phyloP scores from a whole-genome alignment of 2,329 filamentous ascomycete species.

The Metarhizium anisopliae region DNA sequence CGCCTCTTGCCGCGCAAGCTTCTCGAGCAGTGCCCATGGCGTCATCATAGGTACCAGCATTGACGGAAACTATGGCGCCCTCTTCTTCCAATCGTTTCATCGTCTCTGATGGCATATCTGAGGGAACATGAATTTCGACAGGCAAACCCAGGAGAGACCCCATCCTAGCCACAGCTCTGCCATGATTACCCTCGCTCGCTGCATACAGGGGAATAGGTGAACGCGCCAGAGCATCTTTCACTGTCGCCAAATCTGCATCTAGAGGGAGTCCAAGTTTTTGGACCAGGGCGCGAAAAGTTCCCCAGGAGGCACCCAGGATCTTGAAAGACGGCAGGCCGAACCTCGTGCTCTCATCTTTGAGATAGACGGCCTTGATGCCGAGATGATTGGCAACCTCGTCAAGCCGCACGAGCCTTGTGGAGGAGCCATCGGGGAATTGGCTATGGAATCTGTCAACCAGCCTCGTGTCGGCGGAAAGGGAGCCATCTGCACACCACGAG shows the following conservation, averaged over 20 bases:
- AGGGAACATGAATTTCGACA: conserved; percentile 54
- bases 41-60: conserved; percentile 55
- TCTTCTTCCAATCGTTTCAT: conserved; percentile 48
- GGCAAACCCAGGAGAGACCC: conserved; percentile 46
- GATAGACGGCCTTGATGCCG: conserved; percentile 45
- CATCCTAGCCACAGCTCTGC: conserved; percentile 63
- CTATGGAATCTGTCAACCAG: conserved; percentile 9
- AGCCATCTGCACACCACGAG: conserved; percentile 5
- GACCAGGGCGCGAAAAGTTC: conserved; percentile 48
- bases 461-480: not conserved
- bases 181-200: conserved; percentile 70
- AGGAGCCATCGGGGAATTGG: conserved; percentile 28
- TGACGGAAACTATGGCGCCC: conserved; percentile 48
- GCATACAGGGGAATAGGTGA: conserved; percentile 41
- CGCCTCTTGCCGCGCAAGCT: conserved; percentile 29
- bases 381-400: conserved; percentile 46
- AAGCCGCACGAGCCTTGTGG: conserved; percentile 44
- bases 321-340: conserved; percentile 69
- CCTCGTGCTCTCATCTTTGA: conserved; percentile 64
- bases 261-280: conserved; percentile 32
- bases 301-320: conserved; percentile 73
- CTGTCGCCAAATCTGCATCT: conserved; percentile 31
- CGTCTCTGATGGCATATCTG: conserved; percentile 44
- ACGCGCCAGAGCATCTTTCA: conserved; percentile 25
- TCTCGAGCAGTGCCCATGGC: conserved; percentile 41